A percentile compares a stretch with the other conserved stretches of the same genome.
These are phyloP conservation scores for Ceratobasidium sp. DNA, from an alignment of 1,284 basidiomycete genomes.

Conservation along the genomic window DNA sequence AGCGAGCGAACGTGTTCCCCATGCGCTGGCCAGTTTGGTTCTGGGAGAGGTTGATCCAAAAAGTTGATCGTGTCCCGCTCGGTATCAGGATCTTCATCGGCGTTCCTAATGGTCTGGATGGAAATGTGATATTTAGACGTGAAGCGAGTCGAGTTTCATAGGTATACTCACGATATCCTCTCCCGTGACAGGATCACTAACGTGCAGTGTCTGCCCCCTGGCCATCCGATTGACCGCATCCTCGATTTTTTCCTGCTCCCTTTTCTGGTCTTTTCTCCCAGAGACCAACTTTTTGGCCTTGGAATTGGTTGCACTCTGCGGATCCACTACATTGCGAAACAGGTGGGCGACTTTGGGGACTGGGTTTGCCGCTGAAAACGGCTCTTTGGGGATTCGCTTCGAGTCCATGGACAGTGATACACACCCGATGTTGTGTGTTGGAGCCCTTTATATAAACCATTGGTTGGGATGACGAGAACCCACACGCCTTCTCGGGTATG, in stretches of 20 bases:
- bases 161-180: constrained; percentile 44
- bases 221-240: constrained; percentile 38
- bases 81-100: neutral
- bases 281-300: constrained; percentile 45
- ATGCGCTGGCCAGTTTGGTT: constrained; percentile 49
- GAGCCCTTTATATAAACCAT: neutral
- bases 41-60: neutral
- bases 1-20: constrained; percentile 45
- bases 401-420: constrained; percentile 1
- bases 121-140: constrained; percentile 38
- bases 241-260: constrained; percentile 48
- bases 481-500: neutral
- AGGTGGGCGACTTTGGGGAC: constrained; percentile 38
- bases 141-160: constrained; percentile 45
- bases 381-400: constrained; percentile 21
- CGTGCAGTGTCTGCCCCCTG: constrained; percentile 41
- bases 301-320: constrained; percentile 29
- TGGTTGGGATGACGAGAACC: constrained; percentile 3
- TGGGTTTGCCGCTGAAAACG: constrained; percentile 38
- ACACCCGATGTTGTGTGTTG: neutral
- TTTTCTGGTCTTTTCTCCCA: constrained; percentile 45
- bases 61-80: neutral
- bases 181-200: constrained; percentile 43
- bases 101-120: constrained; percentile 50
- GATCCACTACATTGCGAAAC: constrained; percentile 25